These are phyloP conservation scores for Aspergillus flavus DNA, from an alignment of 2,329 filamentous ascomycete genomes.

Conservation along the genomic window DNA sequence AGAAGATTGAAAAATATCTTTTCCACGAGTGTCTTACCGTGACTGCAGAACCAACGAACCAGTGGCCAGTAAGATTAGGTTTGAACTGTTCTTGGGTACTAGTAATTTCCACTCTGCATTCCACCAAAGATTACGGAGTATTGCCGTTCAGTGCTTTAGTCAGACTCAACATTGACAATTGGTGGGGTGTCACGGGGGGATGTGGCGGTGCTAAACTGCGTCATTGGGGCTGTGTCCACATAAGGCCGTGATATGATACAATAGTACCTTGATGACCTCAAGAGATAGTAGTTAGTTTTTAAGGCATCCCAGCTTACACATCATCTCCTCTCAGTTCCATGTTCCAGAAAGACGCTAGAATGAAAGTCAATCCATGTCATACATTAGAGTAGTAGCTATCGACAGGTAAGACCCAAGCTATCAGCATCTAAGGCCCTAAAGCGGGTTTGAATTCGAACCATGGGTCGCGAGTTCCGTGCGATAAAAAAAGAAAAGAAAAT, in stretches of 20 bases:
- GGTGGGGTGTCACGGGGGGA: slow-evolving; percentile 2
- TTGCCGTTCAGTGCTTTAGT: not conserved
- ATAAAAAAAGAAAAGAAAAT: not conserved
- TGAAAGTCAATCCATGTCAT: not conserved
- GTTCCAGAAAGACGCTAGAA: slow-evolving; percentile 3
- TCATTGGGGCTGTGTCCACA: not conserved
- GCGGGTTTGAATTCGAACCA: not conserved
- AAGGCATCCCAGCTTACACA: not conserved
- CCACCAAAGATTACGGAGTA: too few relatives aligned
- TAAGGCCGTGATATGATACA: not conserved
- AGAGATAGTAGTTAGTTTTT: not conserved
- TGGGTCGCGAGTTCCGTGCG: not conserved
- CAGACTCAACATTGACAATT: not conserved
- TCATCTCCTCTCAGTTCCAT: not conserved
- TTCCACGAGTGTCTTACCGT: not conserved
- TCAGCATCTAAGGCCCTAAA: not conserved
- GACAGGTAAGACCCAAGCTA: not conserved
- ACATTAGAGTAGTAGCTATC: not conserved
- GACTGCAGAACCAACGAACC: slow-evolving; percentile 1
- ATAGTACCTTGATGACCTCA: not conserved
- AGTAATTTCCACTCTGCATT: not conserved
- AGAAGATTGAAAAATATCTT: not conserved
- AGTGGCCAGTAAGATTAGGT: not conserved
- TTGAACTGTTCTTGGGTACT: not conserved
- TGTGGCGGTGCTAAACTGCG: slow-evolving; percentile 3